Percentiles rank a stretch among this genome's conserved stretches.
phyloP scores from a whole-genome alignment of 345 rosid genomes.

The Rhodomyrtus tomentosa region DNA sequence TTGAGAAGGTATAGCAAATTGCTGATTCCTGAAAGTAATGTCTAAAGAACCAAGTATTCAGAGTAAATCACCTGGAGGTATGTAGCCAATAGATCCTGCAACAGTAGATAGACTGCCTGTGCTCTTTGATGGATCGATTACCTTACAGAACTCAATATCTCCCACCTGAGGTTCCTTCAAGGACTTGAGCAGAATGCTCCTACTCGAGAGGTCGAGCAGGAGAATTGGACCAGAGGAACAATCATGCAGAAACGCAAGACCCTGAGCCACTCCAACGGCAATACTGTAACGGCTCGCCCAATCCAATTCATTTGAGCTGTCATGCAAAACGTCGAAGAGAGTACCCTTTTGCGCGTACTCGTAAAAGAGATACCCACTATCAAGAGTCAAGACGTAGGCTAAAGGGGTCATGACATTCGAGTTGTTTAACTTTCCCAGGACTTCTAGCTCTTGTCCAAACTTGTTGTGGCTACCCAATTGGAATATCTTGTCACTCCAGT shows the following conservation, averaged over 20 bases:
- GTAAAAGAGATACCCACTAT: slow-evolving; percentile 66
- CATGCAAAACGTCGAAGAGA: slow-evolving; percentile 53
- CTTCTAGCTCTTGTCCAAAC: slow-evolving; percentile 56
- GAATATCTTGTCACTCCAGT: slow-evolving; percentile 71
- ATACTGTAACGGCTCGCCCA: slow-evolving; percentile 85
- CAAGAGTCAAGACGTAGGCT: slow-evolving; percentile 57
- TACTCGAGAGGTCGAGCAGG: slow-evolving; percentile 74
- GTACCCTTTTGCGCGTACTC: slow-evolving; percentile 49
- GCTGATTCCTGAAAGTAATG: neutral
- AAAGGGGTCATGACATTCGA: slow-evolving; percentile 77
- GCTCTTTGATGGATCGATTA: slow-evolving; percentile 75
- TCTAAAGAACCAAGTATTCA: neutral
- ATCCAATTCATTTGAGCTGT: slow-evolving; percentile 34
- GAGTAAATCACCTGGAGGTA: slow-evolving; percentile 62
- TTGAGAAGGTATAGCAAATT: neutral
- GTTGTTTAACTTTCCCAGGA: slow-evolving; percentile 65
- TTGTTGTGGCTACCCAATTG: slow-evolving; percentile 48
- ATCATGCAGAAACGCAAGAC: slow-evolving; percentile 72
- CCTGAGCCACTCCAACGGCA: slow-evolving; percentile 83
- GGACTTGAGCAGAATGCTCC: slow-evolving; percentile 63
- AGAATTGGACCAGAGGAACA: slow-evolving; percentile 48
- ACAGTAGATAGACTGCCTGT: slow-evolving; percentile 74
- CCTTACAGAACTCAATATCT: slow-evolving; percentile 79
- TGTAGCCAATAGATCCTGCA: slow-evolving; percentile 81
- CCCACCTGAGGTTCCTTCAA: slow-evolving; percentile 68